Base-by-base conservation (phyloP, 345 rosid species). In the Trapa bicornis region DNA sequence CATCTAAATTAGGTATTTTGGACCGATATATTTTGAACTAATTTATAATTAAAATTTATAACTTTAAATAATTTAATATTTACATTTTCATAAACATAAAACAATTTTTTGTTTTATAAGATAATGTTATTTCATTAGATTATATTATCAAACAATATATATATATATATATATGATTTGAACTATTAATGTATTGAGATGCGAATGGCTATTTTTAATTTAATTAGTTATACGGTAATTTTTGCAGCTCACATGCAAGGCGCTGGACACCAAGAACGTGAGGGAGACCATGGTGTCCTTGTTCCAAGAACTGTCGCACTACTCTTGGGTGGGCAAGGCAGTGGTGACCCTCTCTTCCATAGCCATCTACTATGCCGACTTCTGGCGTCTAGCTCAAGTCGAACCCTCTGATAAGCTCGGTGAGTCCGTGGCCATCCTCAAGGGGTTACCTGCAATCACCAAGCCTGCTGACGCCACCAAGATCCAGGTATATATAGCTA, bases 371-470 rank as follows among this genome's bases (percentile, higher is more conserved):
- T 71, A 71, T 2, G 69, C 47, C 36, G 66, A 71, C 47, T 71
- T 42, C 69, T 71, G 74, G 74, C 42, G 68, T 45, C 74, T 71
- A 41, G 74, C 74, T 57, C 69, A 41, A 41, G 48, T 71, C 32
- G 64, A 71, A 32, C 13, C 68, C 54, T 71, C 74, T 1, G 54
- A 65, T 65, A 56, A 65, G 64, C 58, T 57, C 36, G 65, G 69
- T 3, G 43, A 65, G 60, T 71, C 69, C 36, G 37, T 65, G 11
- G 65, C 69, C 15, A 8, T 71, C 32, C 57, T 71, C 37, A 71
- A 66, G 70, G 69, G 69, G 58, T 54, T 71, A 36, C 74, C 74
- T 56, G 68, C 69, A 58, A 71, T 65, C 65, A 71, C 65, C 65
- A 43, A 66, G 33, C 69, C 56, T 43, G 38, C 58, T 6, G 74